Evolutionary conservation across 768 basidiomycete species (phyloP).

Genomic region (Hydnum rufescens): DNA sequence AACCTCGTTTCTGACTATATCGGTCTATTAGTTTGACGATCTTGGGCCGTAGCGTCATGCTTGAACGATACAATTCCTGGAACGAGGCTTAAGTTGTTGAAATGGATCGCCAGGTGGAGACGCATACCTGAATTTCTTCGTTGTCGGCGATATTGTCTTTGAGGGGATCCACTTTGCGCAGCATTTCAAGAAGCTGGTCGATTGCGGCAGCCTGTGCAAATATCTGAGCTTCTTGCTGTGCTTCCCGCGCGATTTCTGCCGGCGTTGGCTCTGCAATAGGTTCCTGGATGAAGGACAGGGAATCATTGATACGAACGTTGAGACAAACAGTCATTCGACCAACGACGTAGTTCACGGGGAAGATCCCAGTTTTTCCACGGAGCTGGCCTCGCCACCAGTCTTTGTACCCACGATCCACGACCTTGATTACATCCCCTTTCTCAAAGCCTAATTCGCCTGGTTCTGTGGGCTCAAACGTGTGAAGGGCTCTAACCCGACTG

Average conservation of each 20-base stretch:
- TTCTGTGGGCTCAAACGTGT: constrained; percentile 73
- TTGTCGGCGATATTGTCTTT: constrained; percentile 78
- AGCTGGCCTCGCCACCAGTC: constrained; percentile 96
- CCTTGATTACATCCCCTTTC: constrained; percentile 84
- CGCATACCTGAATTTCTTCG: constrained; percentile 63
- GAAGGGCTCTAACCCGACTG: constrained; percentile 77
- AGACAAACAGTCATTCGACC: constrained; percentile 19
- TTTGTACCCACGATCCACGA: constrained; percentile 81
- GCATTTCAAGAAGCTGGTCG: constrained; percentile 55
- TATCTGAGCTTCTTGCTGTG: constrained; percentile 70
- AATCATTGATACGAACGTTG: not conserved
- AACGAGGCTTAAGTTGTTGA: constrained; percentile 7
- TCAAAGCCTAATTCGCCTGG: constrained; percentile 81
- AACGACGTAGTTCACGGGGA: constrained; percentile 93
- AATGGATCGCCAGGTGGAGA: constrained; percentile 1
- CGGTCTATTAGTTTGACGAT: constrained; percentile 94
- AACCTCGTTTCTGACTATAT: constrained; percentile 81
- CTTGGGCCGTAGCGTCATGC: constrained; percentile 79
- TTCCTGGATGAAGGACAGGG: constrained; percentile 40
- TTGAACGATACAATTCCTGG: constrained; percentile 76
- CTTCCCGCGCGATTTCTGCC: constrained; percentile 57
- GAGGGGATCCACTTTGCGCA: constrained; percentile 49
- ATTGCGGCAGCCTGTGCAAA: constrained; percentile 76
- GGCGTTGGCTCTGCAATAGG: constrained; percentile 68
- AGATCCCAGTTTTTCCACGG: constrained; percentile 79